Conservation (phyloP, 805 yeast genomes). For the Lipomyces orientalis region DNA sequence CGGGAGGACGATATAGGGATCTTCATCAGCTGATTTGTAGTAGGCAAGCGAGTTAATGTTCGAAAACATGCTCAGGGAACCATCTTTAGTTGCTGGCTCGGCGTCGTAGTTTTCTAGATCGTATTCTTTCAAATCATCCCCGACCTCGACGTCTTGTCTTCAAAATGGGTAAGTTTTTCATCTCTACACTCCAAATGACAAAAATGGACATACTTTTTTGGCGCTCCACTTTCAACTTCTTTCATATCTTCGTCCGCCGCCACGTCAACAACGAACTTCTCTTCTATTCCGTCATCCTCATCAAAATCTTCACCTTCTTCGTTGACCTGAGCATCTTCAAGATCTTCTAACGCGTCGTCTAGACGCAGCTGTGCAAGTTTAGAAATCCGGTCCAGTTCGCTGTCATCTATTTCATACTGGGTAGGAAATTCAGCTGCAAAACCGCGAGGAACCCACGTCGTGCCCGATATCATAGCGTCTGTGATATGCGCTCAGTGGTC, state of each 20-base stretch:
- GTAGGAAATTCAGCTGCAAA: constrained; percentile 91
- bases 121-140: constrained; percentile 87
- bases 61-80: constrained; percentile 55
- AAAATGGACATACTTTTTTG: background rate
- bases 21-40: constrained; percentile 53
- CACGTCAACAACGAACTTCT: constrained; percentile 26
- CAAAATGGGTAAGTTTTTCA: background rate
- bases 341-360: constrained; percentile 72
- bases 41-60: constrained; percentile 50
- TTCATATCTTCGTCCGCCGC: constrained; percentile 29
- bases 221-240: constrained; percentile 41
- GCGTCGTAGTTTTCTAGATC: constrained; percentile 85
- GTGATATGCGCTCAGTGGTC: background rate
- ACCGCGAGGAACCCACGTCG: constrained; percentile 96
- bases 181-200: background rate
- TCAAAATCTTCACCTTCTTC: constrained; percentile 24
- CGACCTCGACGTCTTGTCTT: constrained; percentile 44
- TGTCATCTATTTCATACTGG: constrained; percentile 85
- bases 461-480: constrained; percentile 77
- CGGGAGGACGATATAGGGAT: constrained; percentile 68
- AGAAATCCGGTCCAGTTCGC: constrained; percentile 88
- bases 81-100: constrained; percentile 59
- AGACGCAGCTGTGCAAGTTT: constrained; percentile 83
- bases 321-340: constrained; percentile 53
- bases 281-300: constrained; percentile 27